These are phyloP conservation scores for Diplodia intermedia DNA, from an alignment of 2,329 filamentous ascomycete species.

Conservation along the genomic window DNA sequence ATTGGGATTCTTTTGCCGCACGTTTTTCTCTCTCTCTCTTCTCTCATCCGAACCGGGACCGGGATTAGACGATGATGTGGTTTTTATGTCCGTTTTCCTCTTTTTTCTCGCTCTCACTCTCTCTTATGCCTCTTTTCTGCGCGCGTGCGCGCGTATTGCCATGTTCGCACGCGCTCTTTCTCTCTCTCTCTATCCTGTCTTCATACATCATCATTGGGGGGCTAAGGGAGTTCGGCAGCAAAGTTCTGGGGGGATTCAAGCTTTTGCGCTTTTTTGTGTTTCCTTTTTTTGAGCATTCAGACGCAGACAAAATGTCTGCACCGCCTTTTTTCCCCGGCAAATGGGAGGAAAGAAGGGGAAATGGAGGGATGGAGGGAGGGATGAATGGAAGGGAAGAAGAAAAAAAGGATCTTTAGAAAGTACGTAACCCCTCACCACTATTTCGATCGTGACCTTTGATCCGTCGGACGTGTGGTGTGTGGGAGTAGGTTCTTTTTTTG, in stretches of 20 bases:
- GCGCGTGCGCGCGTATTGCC: not conserved
- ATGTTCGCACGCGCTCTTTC: not conserved
- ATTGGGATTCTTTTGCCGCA: slow-evolving; percentile 7
- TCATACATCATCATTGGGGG: slow-evolving; percentile 12
- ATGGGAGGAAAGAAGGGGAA: not conserved
- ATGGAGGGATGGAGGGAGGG: not conserved
- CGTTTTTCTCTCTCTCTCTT: not conserved
- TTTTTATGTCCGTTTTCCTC: not conserved
- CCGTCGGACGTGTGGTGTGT: not conserved
- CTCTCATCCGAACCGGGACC: slow-evolving; percentile 10
- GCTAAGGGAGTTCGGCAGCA: slow-evolving; percentile 20
- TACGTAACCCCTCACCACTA: not conserved
- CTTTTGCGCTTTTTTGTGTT: slow-evolving; percentile 14
- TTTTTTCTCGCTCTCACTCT: not conserved
- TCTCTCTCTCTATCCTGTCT: slow-evolving; percentile 1
- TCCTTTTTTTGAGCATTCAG: not conserved
- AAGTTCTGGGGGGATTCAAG: slow-evolving; percentile 6
- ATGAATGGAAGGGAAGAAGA: not conserved
- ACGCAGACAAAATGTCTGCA: not conserved
- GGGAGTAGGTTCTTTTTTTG: not conserved
- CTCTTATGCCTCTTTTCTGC: not conserved
- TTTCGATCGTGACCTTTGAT: not conserved
- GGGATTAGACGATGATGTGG: slow-evolving; percentile 17
- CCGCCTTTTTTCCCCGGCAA: not conserved
- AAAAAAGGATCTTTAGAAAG: not conserved